Evolutionary conservation across 768 basidiomycete genomes (phyloP).

Genomic region (Naganishia randhawae): DNA sequence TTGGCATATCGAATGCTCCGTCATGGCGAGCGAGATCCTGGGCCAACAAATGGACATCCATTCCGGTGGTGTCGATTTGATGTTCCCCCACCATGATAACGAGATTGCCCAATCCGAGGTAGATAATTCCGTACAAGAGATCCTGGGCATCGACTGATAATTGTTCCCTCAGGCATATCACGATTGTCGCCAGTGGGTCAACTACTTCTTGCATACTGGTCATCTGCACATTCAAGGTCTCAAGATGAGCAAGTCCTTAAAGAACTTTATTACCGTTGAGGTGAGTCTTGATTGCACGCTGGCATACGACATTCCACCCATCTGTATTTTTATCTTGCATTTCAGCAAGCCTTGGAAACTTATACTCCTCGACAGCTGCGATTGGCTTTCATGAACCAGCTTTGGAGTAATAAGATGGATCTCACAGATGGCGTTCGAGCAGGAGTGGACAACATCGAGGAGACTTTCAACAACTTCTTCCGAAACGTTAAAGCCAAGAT

Average conservation of each 20-base stretch:
- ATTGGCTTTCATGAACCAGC: slow-evolving; percentile 80
- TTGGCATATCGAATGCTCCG: slow-evolving; percentile 99
- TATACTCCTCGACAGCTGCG: slow-evolving; percentile 84
- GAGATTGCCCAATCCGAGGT: slow-evolving; percentile 96
- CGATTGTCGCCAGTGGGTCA: slow-evolving; percentile 87
- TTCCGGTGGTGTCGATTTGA: slow-evolving; percentile 91
- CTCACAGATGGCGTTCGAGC: slow-evolving; percentile 82
- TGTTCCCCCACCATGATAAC: slow-evolving; percentile 99
- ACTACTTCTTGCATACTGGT: slow-evolving; percentile 97
- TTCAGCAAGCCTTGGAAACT: slow-evolving; percentile 75
- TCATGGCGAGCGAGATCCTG: slow-evolving; percentile 89
- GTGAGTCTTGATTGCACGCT: slow-evolving; percentile 33
- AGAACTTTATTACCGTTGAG: slow-evolving; percentile 94
- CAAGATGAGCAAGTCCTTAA: slow-evolving; percentile 98
- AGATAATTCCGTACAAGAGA: slow-evolving; percentile 12
- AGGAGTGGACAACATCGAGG: slow-evolving; percentile 81
- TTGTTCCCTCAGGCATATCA: slow-evolving; percentile 71
- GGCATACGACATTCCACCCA: not conserved
- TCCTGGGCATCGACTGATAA: not conserved
- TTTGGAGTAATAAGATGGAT: slow-evolving; percentile 90
- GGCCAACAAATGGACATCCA: slow-evolving; percentile 95
- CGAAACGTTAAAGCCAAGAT: slow-evolving; percentile 76
- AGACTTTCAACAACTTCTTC: slow-evolving; percentile 91
- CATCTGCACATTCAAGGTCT: slow-evolving; percentile 96
- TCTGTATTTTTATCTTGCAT: not conserved